These are phyloP conservation scores for Saccharomycopsis phalli DNA, from an alignment of 1,139 yeast species.

Conservation along the genomic window DNA sequence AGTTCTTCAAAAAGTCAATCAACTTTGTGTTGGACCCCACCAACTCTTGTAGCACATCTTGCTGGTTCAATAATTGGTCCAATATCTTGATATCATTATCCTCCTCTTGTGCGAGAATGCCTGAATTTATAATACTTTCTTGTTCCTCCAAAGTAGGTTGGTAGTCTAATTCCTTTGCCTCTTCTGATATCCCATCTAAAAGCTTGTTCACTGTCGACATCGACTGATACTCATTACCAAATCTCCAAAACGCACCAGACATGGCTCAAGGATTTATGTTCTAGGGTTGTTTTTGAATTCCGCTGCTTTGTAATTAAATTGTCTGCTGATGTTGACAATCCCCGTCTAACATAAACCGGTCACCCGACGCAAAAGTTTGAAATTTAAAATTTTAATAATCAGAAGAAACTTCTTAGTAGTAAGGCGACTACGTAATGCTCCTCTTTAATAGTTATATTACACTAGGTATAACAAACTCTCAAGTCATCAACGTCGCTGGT, in stretches of 20 bases:
- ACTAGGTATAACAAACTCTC: too few relatives aligned
- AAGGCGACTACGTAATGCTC: too few relatives aligned
- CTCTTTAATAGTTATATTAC: too few relatives aligned
- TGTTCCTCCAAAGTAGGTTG: constrained; percentile 24
- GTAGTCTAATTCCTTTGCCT: constrained; percentile 23
- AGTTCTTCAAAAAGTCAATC: constrained; percentile 37
- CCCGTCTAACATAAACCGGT: too few relatives aligned
- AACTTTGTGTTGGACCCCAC: constrained; percentile 36
- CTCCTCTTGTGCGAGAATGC: constrained; percentile 6
- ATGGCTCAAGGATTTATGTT: too few relatives aligned
- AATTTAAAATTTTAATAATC: too few relatives aligned
- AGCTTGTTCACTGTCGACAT: constrained; percentile 67
- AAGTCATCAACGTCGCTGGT: too few relatives aligned
- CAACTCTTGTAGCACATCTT: constrained; percentile 27
- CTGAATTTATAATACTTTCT: constrained; percentile 12
- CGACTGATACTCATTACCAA: constrained; percentile 75
- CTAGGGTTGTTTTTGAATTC: too few relatives aligned
- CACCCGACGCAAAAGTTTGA: too few relatives aligned
- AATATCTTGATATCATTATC: constrained; percentile 25
- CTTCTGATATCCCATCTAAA: constrained; percentile 36
- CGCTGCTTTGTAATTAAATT: too few relatives aligned
- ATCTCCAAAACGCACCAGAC: constrained; percentile 89
- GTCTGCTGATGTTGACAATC: too few relatives aligned
- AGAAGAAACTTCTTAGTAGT: too few relatives aligned
- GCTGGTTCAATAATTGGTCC: constrained; percentile 33